Evolutionary conservation across 371 early-diverging fungal species (phyloP), one percentile per base, ranked within the genome.

Genomic region (Mucor plumbeus): DNA sequence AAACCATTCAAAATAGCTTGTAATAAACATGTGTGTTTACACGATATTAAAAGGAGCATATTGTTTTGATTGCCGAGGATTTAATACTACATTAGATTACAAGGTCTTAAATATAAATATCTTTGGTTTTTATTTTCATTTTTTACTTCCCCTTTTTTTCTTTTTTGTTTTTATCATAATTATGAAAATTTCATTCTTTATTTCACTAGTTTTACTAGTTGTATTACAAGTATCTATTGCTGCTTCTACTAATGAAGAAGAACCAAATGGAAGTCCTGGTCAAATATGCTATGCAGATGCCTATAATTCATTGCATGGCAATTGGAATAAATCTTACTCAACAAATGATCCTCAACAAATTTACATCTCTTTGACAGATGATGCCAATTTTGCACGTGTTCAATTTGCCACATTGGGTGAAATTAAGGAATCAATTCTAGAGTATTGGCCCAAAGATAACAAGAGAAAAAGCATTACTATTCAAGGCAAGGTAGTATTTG

Each of bases 341-440:
- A 7, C 65, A 4, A 31, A 60, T n/a, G 79, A 80, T 15, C 81
- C 83, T 17, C 83, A 83, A 61, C 83, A 83, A 56, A 64, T 83
- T 40, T 75, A 77, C 53, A 57, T 78, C 9, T 78, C 81, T 19
- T 60, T 76, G 65, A 67, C 63, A 19, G 68, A 70, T 47, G 77
- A 83, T 21, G 59, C 75, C 15, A 59, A 76, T 38, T 73, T 63
- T 64, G 74, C 74, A n/a, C 77, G 70, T 41, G 69, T 83, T 7
- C 72, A 80, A 61, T 83, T 83, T 56, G 75, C 81, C 43, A 83
- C 83, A 9, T 31, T 72, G 35, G 67, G 48, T 0, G 36, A 60
- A 21, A 59, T 77, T 17, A 21, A 70, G 4, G 35, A 62, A 5
- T 67, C 76, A n/a, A 36, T 70, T 4, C 54, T 83, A n/a, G 41